phyloP scores from a whole-genome alignment of 2,329 filamentous ascomycete species.

The Cytospora chrysosperma region DNA sequence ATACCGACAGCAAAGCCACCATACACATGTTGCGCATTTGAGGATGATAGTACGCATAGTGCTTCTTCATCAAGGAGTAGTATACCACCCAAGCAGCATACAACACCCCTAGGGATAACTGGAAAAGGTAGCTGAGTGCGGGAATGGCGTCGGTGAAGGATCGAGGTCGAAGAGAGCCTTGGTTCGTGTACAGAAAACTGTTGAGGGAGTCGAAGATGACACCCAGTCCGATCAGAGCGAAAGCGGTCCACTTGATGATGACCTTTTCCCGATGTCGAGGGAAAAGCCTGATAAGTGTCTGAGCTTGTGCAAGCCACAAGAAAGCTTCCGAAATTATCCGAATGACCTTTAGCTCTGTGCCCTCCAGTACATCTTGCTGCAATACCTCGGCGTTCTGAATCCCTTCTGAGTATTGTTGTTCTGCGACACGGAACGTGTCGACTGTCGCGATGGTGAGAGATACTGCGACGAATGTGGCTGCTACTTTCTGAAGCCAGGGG shows the following conservation, averaged over 20 bases:
- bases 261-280: constrained; percentile 96
- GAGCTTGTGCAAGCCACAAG: constrained; percentile 94
- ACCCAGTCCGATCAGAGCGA: constrained; percentile 87
- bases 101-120: constrained; percentile 79
- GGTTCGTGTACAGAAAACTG: constrained; percentile 65
- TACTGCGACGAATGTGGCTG: constrained; percentile 70
- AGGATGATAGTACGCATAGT: constrained; percentile 86
- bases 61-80: constrained; percentile 87
- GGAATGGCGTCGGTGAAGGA: constrained; percentile 88
- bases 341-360: constrained; percentile 83
- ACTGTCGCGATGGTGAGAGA: constrained; percentile 92
- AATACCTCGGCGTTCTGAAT: constrained; percentile 76
- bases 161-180: constrained; percentile 60
- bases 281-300: constrained; percentile 93
- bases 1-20: constrained; percentile 74
- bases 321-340: constrained; percentile 94
- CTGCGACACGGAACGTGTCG: constrained; percentile 83
- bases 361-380: constrained; percentile 76
- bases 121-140: constrained; percentile 86
- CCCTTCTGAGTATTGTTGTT: constrained; percentile 75
- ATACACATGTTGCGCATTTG: constrained; percentile 87
- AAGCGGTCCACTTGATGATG: constrained; percentile 98
- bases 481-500: constrained; percentile 88
- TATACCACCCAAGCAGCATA: constrained; percentile 95
- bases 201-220: constrained; percentile 89